Percentiles rank a stretch among this genome's conserved stretches.
Evolutionary conservation across 2,329 filamentous ascomycete species (phyloP).

Genomic region (Xylariaceae sp.): DNA sequence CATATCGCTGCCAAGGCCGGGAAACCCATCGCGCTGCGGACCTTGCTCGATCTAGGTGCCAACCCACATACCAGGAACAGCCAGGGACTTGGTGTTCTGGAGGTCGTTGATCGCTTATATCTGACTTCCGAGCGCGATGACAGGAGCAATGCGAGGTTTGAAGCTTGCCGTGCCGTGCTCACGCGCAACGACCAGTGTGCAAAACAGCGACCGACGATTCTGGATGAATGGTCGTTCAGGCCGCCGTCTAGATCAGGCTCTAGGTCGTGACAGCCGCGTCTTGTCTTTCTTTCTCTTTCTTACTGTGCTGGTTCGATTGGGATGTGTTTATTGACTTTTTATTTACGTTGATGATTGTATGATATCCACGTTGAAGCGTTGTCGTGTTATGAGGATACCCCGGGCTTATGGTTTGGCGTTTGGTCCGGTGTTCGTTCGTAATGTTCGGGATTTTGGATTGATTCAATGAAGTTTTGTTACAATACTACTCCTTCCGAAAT

Average conservation of each 20-base stretch:
- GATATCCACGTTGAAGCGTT: constrained; percentile 6
- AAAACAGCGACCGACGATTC: constrained; percentile 39
- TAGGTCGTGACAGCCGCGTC: neutral
- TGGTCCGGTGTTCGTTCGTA: neutral
- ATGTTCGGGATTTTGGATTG: too few species aligned
- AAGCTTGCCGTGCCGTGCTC: constrained; percentile 46
- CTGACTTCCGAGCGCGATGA: constrained; percentile 30
- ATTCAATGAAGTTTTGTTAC: too few species aligned
- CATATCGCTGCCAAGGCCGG: constrained; percentile 53
- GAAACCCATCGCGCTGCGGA: constrained; percentile 49
- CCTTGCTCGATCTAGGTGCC: constrained; percentile 45
- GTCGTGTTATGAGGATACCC: constrained; percentile 13
- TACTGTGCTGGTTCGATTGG: neutral
- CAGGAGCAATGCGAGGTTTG: constrained; percentile 39
- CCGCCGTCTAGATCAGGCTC: neutral
- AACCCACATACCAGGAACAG: constrained; percentile 47
- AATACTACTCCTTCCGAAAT: too few species aligned
- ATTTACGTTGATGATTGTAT: constrained; percentile 9
- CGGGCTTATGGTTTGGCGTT: constrained; percentile 8
- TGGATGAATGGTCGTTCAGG: constrained; percentile 39
- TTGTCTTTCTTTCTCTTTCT: too few species aligned
- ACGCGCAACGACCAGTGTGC: constrained; percentile 34
- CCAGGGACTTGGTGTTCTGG: constrained; percentile 43
- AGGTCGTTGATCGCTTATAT: constrained; percentile 44
- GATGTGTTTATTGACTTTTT: neutral